Percentiles rank a stretch among this genome's conserved stretches.
Evolutionary conservation across 2,329 filamentous ascomycete genomes (phyloP).

Genomic region (Epichloe festucae): DNA sequence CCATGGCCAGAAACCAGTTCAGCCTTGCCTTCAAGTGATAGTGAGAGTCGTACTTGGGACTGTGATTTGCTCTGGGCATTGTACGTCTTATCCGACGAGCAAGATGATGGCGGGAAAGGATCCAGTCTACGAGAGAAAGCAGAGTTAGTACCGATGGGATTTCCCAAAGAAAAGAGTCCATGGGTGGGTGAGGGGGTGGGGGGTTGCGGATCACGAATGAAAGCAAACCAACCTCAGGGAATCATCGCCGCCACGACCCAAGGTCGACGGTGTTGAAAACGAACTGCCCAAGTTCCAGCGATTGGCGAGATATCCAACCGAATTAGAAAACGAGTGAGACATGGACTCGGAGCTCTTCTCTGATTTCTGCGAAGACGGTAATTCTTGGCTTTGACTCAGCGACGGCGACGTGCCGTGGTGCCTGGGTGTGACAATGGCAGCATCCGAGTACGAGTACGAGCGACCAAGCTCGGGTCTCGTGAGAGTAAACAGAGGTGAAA

Average conservation of each 20-base stretch:
- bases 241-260: constrained; percentile 27
- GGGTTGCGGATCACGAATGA: too few species aligned
- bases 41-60: constrained; percentile 59
- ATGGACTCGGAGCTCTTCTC: constrained; percentile 16
- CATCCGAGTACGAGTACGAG: constrained; percentile 9
- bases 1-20: constrained; percentile 62
- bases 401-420: constrained; percentile 4
- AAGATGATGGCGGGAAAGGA: constrained; percentile 29
- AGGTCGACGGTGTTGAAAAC: constrained; percentile 34
- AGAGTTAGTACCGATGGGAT: background rate
- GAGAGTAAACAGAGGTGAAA: constrained; percentile 10
- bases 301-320: constrained; percentile 40
- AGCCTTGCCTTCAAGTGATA: constrained; percentile 84
- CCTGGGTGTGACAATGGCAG: constrained; percentile 15
- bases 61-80: constrained; percentile 22
- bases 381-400: constrained; percentile 14
- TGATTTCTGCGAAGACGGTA: constrained; percentile 15
- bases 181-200: too few species aligned
- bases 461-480: constrained; percentile 4
- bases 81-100: constrained; percentile 28
- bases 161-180: background rate
- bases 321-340: constrained; percentile 29
- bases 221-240: constrained; percentile 28
- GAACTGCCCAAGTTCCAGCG: constrained; percentile 42
- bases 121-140: constrained; percentile 22